phyloP scores from a whole-genome alignment of 371 early-diverging fungal species.

The Saksenaea oblongispora region DNA sequence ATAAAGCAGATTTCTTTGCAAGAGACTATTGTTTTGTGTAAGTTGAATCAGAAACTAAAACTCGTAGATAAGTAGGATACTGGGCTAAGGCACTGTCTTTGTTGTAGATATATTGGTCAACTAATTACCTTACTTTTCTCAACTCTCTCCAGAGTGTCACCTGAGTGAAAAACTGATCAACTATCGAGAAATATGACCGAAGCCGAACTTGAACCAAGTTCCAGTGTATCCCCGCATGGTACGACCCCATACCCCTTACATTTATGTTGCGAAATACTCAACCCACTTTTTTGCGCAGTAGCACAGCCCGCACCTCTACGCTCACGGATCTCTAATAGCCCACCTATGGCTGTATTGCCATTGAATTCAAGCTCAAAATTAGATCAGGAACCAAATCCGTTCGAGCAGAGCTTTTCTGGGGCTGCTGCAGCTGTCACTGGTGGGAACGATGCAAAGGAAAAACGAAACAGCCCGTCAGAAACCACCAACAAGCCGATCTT shows the following conservation, averaged over 20 bases:
- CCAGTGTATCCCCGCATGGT: slow-evolving; percentile 6
- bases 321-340: slow-evolving; percentile 17
- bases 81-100: background rate
- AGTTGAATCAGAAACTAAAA: background rate
- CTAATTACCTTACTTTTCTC: background rate
- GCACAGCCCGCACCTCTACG: slow-evolving; percentile 1
- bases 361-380: slow-evolving; percentile 60
- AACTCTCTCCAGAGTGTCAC: background rate
- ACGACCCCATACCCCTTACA: background rate
- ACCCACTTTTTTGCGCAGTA: background rate
- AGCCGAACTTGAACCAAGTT: slow-evolving; percentile 4
- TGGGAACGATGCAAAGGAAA: slow-evolving; percentile 16
- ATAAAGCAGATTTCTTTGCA: background rate
- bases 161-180: background rate
- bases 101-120: background rate
- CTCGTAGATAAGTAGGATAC: background rate
- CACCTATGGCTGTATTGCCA: slow-evolving; percentile 43
- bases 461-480: background rate
- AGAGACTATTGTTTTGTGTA: background rate
- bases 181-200: slow-evolving; percentile 5
- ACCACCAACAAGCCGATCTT: slow-evolving; percentile 23
- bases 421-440: slow-evolving; percentile 13
- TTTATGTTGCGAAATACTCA: background rate
- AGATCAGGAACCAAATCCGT: slow-evolving; percentile 85
- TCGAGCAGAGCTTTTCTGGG: slow-evolving; percentile 80